These are phyloP conservation scores for Oxytropis ochrocephala DNA, from an alignment of 306 rosid species.

Conservation along the genomic window DNA sequence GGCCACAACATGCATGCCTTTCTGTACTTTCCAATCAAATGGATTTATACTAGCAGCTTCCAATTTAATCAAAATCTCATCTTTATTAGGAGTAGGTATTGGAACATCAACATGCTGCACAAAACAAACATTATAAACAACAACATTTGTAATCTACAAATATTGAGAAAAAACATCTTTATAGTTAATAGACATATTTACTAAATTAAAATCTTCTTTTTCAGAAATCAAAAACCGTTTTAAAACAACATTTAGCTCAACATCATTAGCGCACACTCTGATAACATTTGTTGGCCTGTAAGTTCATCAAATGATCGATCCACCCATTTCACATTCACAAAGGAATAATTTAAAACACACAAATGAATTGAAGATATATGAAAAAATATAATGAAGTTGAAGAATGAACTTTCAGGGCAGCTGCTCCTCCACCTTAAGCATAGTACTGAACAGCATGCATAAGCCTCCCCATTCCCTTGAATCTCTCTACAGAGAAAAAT, in stretches of 20 bases:
- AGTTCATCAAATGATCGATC: neutral
- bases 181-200: no score
- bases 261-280: no score
- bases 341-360: neutral
- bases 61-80: constrained; percentile 59
- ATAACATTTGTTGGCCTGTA: neutral
- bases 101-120: constrained; percentile 63
- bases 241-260: no score
- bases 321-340: neutral
- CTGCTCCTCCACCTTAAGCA: constrained; percentile 59
- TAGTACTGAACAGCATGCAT: constrained; percentile 64
- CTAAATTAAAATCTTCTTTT: no score
- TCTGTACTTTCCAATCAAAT: constrained; percentile 81
- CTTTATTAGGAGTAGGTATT: constrained; percentile 46
- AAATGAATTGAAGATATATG: neutral
- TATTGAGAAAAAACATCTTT: no score
- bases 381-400: neutral
- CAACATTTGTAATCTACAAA: neutral
- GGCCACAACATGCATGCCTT: constrained; percentile 53
- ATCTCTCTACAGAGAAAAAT: neutral
- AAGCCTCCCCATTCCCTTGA: constrained; percentile 33
- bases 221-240: no score
- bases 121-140: neutral
- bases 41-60: constrained; percentile 73
- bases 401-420: constrained; percentile 44